Base-by-base conservation (phyloP, 768 basidiomycete genomes). In the Mycena venus region DNA sequence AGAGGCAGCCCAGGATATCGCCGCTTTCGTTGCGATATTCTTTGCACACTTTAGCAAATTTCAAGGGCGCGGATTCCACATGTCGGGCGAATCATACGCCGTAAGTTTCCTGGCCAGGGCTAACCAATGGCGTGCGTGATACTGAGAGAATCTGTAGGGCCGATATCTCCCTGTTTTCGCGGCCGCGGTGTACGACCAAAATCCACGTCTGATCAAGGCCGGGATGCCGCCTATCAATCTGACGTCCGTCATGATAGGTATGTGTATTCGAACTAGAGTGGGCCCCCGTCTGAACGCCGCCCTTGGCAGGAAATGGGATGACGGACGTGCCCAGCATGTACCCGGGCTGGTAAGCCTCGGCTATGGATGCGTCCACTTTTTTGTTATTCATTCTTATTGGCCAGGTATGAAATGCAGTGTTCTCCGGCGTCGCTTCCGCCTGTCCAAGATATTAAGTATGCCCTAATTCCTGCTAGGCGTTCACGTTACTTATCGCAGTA, bases 41-140 rank as follows among this genome's bases (percentile, higher is more conserved):
- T 90, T 90, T 51, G 88, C 90, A 71, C 83, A 87, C 42, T 91
- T 91, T 77, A 83, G 77, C 42, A 82, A 88, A 70, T 90, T 91
- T 82, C 86, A 89, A 75, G 89, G 89, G 3, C 80, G 90, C 1
- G 77, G 78, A 2, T 86, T 88, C 75, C 86, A 88, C 62, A 79
- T 89, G 79, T 80, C 85, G 1, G 86, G 88, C 17, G 87, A 91
- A 81, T 90, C 89, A 6, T 91, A 91, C 51, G 90, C 85, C 17
- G 90, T 89, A 74, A 42, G 84, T 27, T 40, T 23, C 53, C 17
- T 38, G 56, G 4, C 32, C 1, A 7, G 17, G 1, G n/a, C 17
- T 7, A 38, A 10, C 23, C 5, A 38, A 36, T 51, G 3, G 5
- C 8, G 44, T 19, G n/a, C 25, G 0, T 25, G 49, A 51, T 51